A percentile compares a stretch with the other conserved stretches of the same genome.
Conservation (phyloP, 1,139 yeast species). For the Magnusiomyces suaveolens region DNA sequence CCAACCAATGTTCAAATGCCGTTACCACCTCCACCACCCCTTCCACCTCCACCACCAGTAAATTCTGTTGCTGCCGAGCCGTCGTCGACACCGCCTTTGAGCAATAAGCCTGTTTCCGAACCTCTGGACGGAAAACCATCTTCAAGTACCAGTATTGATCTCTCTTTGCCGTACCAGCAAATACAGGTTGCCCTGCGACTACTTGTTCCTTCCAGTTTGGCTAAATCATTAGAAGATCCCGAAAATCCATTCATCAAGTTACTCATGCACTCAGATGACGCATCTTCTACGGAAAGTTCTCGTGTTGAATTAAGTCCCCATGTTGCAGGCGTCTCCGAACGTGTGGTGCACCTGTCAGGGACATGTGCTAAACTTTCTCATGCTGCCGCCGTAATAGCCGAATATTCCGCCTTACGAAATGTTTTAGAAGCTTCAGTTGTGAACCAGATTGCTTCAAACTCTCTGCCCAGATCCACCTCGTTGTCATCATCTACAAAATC, state of each 20-base stretch:
- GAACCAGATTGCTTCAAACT: not conserved
- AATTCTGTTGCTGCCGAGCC: not conserved
- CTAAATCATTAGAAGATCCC: not conserved
- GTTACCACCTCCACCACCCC: slow-evolving; percentile 1
- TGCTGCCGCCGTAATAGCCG: not conserved
- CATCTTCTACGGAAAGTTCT: not conserved
- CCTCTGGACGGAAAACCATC: not conserved
- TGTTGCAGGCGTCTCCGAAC: not conserved
- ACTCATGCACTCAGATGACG: not conserved
- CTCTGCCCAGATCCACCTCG: not conserved
- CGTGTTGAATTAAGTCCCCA: slow-evolving; percentile 1
- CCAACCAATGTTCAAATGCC: not conserved
- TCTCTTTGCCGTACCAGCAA: not conserved
- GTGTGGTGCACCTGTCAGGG: not conserved
- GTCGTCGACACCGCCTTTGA: not conserved
- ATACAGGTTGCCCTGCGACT: not conserved
- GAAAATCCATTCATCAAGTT: not conserved
- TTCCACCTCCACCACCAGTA: not conserved
- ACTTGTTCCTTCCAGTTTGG: slow-evolving; percentile 1
- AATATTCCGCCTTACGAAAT: not conserved
- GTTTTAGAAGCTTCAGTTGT: not conserved
- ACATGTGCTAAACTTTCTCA: not conserved
- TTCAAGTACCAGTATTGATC: not conserved
- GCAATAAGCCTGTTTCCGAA: not conserved
- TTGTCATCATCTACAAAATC: too few species aligned